Percentiles rank a stretch among this genome's conserved stretches.
These are phyloP conservation scores for Sphagnum tenellum DNA, from an alignment of 225 moss, liverwort and hornwort genomes.

Conservation along the genomic window DNA sequence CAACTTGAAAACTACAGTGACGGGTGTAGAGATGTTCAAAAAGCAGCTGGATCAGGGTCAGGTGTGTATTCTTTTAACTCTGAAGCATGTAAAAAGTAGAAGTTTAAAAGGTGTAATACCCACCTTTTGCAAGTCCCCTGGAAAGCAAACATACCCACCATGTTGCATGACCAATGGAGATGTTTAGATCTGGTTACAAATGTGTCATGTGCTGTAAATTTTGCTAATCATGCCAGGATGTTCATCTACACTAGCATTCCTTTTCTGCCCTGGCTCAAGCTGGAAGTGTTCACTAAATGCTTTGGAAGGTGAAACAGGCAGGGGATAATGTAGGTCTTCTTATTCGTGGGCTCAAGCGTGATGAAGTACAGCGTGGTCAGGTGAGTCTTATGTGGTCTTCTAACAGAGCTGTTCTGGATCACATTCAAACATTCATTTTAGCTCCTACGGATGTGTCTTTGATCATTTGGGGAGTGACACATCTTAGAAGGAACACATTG, in stretches of 20 bases:
- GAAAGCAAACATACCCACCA: no score
- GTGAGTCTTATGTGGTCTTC: conserved; percentile 10
- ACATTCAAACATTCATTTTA: no score
- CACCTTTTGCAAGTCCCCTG: no score
- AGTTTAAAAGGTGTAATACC: neutral
- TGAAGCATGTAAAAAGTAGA: neutral
- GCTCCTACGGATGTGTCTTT: no score
- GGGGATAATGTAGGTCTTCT: conserved; percentile 52
- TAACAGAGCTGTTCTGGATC: no score
- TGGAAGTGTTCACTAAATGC: neutral
- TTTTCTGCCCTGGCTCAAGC: neutral
- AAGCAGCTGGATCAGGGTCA: conserved; percentile 84
- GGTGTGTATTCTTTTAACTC: conserved; percentile 8
- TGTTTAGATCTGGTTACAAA: no score
- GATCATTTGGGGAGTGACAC: no score
- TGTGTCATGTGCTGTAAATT: no score
- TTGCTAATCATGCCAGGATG: no score
- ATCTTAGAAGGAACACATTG: no score
- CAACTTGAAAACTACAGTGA: conserved; percentile 68
- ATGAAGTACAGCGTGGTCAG: conserved; percentile 87
- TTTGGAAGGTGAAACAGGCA: neutral
- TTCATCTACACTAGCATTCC: neutral
- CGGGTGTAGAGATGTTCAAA: conserved; percentile 97
- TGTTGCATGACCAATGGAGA: no score
- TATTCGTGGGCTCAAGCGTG: conserved; percentile 77